Percentiles rank a stretch among this genome's conserved stretches.
These are phyloP conservation scores for Periconia sp. DNA, from an alignment of 2,329 filamentous ascomycete species.

Conservation along the genomic window DNA sequence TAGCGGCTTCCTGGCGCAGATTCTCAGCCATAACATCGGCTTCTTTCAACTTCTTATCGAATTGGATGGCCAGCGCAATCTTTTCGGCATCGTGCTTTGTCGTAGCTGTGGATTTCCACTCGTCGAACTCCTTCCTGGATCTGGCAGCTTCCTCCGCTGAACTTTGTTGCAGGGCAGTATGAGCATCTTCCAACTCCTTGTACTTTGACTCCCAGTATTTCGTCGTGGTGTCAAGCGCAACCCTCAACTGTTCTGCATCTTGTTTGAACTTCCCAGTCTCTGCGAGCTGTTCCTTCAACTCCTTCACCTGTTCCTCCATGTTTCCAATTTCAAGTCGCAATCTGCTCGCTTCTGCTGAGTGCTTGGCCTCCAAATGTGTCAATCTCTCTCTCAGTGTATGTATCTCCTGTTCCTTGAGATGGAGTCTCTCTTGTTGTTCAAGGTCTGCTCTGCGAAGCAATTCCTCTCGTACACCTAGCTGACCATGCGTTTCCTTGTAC, in stretches of 20 bases:
- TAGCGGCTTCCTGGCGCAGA: conserved; percentile 48
- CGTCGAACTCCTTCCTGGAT: conserved; percentile 44
- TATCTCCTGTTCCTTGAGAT: conserved; percentile 57
- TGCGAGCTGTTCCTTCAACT: conserved; percentile 51
- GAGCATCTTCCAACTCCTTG: conserved; percentile 45
- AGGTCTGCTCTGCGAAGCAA: conserved; percentile 52
- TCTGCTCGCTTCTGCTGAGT: conserved; percentile 53
- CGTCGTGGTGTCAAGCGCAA: conserved; percentile 35
- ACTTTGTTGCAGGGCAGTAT: conserved; percentile 42
- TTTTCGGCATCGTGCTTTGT: conserved; percentile 43
- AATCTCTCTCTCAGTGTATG: conserved; percentile 54
- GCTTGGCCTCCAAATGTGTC: conserved; percentile 52
- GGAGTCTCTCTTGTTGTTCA: conserved; percentile 54
- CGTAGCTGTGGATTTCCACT: conserved; percentile 43
- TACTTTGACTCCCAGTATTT: conserved; percentile 47
- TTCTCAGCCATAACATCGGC: conserved; percentile 52
- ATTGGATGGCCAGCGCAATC: conserved; percentile 43
- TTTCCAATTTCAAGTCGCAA: conserved; percentile 54
- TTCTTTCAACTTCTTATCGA: conserved; percentile 48
- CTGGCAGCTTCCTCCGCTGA: conserved; percentile 39
- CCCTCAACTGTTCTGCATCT: conserved; percentile 35
- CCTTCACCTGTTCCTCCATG: conserved; percentile 55
- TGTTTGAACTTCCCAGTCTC: conserved; percentile 48
- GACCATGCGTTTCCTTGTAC: conserved; percentile 55
- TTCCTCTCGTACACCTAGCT: conserved; percentile 53